Conservation (phyloP, 2,329 filamentous ascomycete genomes). For the Penicillium sp. region DNA sequence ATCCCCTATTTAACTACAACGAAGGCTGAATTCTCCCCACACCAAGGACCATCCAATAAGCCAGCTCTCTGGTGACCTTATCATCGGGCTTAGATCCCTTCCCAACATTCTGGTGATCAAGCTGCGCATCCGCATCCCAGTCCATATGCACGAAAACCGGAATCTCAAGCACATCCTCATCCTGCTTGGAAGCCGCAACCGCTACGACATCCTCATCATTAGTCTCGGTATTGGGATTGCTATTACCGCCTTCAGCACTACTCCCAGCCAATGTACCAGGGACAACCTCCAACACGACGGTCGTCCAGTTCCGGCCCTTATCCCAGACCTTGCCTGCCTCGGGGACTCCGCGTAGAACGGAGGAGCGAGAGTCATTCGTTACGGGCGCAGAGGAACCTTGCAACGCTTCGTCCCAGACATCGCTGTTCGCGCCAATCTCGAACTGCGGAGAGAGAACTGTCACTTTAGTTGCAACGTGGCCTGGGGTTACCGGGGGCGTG, state of each 20-base stretch:
- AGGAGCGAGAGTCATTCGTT: constrained; percentile 36
- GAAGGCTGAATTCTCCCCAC: constrained; percentile 67
- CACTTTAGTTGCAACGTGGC: constrained; percentile 72
- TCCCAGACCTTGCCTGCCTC: constrained; percentile 98
- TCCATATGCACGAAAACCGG: constrained; percentile 90
- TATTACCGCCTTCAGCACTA: constrained; percentile 27
- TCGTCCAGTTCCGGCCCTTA: constrained; percentile 88
- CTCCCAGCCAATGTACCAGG: constrained; percentile 47
- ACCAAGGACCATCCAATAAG: constrained; percentile 93
- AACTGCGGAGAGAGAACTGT: constrained; percentile 94
- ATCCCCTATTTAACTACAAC: constrained; percentile 16
- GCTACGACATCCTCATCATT: constrained; percentile 28
- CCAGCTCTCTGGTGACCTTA: constrained; percentile 79
- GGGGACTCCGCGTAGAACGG: constrained; percentile 50
- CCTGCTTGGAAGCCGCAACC: constrained; percentile 40
- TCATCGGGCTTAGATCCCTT: constrained; percentile 57
- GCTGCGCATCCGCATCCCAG: constrained; percentile 68
- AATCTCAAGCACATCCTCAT: constrained; percentile 74
- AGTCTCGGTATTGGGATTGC: constrained; percentile 35
- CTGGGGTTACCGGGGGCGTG: constrained; percentile 75
- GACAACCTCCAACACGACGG: constrained; percentile 88
- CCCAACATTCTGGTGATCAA: constrained; percentile 35
- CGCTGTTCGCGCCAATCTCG: constrained; percentile 90
- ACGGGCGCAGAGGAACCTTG: constrained; percentile 47
- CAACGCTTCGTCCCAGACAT: constrained; percentile 88